Evolutionary conservation across 495 filamentous ascomycete species (phyloP), one percentile per base, ranked within the genome.

Genomic region (Penicillium parvum): DNA sequence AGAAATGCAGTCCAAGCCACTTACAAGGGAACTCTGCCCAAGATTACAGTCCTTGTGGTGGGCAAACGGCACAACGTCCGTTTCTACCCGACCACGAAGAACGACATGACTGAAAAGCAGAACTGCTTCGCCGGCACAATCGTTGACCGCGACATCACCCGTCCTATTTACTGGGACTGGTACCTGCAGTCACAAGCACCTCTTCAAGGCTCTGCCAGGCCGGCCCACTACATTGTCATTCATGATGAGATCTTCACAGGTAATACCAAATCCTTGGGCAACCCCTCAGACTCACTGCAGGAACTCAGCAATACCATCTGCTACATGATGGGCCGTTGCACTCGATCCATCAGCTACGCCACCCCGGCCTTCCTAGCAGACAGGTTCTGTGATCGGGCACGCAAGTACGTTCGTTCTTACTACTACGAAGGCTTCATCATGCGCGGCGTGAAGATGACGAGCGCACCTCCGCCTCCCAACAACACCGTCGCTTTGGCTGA

Each of bases 21-120:
- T 6, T 84, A 84, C 52, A 66, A 63, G 14, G 35, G 48, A 1
- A 37, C 36, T 2, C 33, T 54, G 2, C 83, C 86, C 0, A 74
- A 53, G 3, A 43, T 70, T 37, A 60, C 52, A 1, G 47, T 69
- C 21, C n/a, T 72, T 8, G 46, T 72, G 5, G 60, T 85, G 1
- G 86, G 85, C 19, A 96, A 96, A 64, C 79, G 90, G n/a, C 90
- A 96, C 40, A 86, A 95, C 46, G 91, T 86, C 0, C 83, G 90
- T 0, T 91, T 95, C 66, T 94, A 81, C 55, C 76, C 78, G 0
- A 75, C 69, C 0, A 60, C 70, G 2, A 75, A 5, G 76, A 76
- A 23, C 84, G 64, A 22, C 11, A 21, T 4, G 29, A 72, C 0
- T 68, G 50, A 60, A 8, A 63, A 47, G 4, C 78, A 72, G 8